These are phyloP conservation scores for Daldinia concentrica DNA, from an alignment of 495 filamentous ascomycete species.

Conservation along the genomic window DNA sequence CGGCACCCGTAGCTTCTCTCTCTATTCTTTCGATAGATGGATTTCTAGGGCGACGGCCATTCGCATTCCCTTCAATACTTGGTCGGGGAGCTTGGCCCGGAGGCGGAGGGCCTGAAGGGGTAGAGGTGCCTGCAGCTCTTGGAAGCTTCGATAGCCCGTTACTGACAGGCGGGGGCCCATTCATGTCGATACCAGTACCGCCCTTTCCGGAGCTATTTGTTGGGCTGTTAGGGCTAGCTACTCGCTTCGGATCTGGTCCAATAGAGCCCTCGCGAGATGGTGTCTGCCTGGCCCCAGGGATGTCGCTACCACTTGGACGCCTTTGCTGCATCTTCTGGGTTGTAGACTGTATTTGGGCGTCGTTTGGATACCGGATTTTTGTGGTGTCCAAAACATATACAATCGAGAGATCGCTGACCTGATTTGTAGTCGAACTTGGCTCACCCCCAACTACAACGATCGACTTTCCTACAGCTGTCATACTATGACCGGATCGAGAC, in stretches of 20 bases:
- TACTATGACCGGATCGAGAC: conserved; percentile 92
- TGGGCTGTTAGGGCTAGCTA: conserved; percentile 54
- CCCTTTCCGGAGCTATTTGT: conserved; percentile 47
- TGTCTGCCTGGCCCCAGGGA: conserved; percentile 48
- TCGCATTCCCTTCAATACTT: conserved; percentile 36
- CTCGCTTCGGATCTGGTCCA: conserved; percentile 65
- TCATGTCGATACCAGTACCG: conserved; percentile 48
- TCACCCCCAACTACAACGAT: conserved; percentile 94
- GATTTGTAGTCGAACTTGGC: conserved; percentile 83
- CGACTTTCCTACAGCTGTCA: conserved; percentile 92
- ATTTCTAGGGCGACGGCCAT: conserved; percentile 48
- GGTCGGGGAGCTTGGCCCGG: conserved; percentile 86
- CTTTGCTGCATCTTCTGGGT: conserved; percentile 49
- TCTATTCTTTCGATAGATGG: conserved; percentile 55
- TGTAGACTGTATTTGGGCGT: conserved; percentile 65
- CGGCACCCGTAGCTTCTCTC: conserved; percentile 41
- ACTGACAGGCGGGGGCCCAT: conserved; percentile 42
- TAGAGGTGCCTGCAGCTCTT: conserved; percentile 73
- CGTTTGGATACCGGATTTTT: conserved; percentile 94
- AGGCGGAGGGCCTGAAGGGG: conserved; percentile 84
- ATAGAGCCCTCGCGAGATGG: conserved; percentile 71
- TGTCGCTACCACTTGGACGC: conserved; percentile 54
- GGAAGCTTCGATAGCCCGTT: conserved; percentile 70
- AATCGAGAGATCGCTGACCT: conserved; percentile 83
- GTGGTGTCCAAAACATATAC: conserved; percentile 92